phyloP scores from a whole-genome alignment of 2,329 filamentous ascomycete genomes.

The Exophiala sp. region DNA sequence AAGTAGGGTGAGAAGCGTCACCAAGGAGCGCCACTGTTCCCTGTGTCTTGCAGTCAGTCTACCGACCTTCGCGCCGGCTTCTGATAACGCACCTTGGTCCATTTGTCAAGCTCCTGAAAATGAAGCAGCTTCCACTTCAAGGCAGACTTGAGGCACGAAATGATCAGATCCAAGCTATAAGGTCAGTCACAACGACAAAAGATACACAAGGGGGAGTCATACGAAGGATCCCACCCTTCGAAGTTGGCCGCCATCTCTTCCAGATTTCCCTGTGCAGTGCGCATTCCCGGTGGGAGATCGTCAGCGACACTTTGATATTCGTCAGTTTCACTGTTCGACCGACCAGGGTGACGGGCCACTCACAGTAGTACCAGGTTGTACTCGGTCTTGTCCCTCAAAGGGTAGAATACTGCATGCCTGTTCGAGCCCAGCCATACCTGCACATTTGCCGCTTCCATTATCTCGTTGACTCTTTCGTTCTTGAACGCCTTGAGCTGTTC shows the following conservation, averaged over 20 bases:
- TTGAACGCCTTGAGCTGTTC: slow-evolving; percentile 2
- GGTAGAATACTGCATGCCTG: slow-evolving; percentile 17
- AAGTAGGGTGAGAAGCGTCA: slow-evolving; percentile 66
- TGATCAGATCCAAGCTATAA: slow-evolving; percentile 11
- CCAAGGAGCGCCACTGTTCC: slow-evolving; percentile 57
- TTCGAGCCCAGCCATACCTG: slow-evolving; percentile 7
- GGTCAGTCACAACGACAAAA: background rate
- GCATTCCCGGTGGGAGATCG: slow-evolving; percentile 10
- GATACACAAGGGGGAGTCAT: background rate
- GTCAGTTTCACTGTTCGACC: background rate
- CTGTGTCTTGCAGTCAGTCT: slow-evolving; percentile 35
- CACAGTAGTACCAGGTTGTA: slow-evolving; percentile 16
- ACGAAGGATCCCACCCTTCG: slow-evolving; percentile 18
- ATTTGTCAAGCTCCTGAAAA: slow-evolving; percentile 57
- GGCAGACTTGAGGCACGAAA: slow-evolving; percentile 15
- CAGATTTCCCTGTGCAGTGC: slow-evolving; percentile 6
- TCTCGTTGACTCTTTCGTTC: background rate
- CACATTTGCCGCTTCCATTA: slow-evolving; percentile 3
- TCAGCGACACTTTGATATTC: slow-evolving; percentile 1
- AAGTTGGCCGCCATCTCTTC: slow-evolving; percentile 17
- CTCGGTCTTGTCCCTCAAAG: slow-evolving; percentile 15
- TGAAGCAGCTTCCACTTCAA: slow-evolving; percentile 56
- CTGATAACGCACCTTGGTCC: slow-evolving; percentile 32
- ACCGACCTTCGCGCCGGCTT: slow-evolving; percentile 25
- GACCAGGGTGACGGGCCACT: background rate